phyloP scores from a whole-genome alignment of 2,329 filamentous ascomycete genomes.

The Colletotrichum gloeosporioides region DNA sequence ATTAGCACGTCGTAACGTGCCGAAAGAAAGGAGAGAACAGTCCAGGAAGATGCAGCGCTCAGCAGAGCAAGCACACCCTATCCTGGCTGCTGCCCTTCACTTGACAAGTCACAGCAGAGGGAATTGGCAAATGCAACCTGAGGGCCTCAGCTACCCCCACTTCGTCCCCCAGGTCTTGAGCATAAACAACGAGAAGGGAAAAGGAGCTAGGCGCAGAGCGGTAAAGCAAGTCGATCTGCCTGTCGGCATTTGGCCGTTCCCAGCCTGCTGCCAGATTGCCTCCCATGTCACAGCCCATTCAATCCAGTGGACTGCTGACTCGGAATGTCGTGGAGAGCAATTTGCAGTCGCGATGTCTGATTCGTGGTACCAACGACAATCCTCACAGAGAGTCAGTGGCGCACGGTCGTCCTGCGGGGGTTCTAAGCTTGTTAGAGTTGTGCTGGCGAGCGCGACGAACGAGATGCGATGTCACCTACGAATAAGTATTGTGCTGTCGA shows the following conservation, averaged over 20 bases:
- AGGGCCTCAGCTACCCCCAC: background rate
- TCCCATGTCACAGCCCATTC: constrained; percentile 13
- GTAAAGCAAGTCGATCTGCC: constrained; percentile 27
- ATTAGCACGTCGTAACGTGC: background rate
- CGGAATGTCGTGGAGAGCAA: constrained; percentile 12
- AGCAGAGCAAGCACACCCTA: background rate
- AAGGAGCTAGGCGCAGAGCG: constrained; percentile 22
- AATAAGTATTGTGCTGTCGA: background rate
- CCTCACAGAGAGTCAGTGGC: constrained; percentile 5
- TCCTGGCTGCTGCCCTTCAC: background rate
- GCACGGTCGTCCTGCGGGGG: background rate
- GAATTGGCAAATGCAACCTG: constrained; percentile 2
- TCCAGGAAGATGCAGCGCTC: background rate
- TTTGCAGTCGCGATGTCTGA: constrained; percentile 7
- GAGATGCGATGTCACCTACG: background rate
- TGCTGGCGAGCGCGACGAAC: background rate
- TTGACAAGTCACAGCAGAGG: background rate
- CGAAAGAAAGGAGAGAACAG: background rate
- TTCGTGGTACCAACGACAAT: background rate
- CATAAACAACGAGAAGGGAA: background rate
- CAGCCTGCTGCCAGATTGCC: constrained; percentile 19
- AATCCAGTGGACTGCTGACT: constrained; percentile 12
- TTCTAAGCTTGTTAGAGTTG: background rate
- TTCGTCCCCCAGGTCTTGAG: constrained; percentile 1
- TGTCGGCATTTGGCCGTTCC: constrained; percentile 24